phyloP scores from a whole-genome alignment of 805 yeast genomes.

The Ogataea kodamae region DNA sequence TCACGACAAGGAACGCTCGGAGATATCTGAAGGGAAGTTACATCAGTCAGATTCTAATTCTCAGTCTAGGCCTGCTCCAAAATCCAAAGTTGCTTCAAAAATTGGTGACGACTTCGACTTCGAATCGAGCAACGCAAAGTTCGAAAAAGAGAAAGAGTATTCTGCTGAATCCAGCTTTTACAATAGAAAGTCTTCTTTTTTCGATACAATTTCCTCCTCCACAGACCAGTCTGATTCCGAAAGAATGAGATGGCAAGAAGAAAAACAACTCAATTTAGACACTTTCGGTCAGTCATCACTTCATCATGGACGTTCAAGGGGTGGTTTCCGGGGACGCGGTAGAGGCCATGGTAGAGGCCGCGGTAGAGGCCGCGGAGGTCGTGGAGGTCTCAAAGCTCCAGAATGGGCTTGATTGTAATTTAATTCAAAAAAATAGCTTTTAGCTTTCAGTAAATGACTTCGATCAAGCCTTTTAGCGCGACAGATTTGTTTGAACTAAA shows the following conservation, averaged over 20 bases:
- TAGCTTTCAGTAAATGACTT: conserved; percentile 58
- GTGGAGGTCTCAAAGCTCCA: conserved; percentile 23
- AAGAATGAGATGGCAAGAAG: conserved; percentile 65
- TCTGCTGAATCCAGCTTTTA: conserved; percentile 45
- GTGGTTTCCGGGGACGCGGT: conserved; percentile 51
- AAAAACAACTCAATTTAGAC: conserved; percentile 68
- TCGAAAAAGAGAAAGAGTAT: conserved; percentile 46
- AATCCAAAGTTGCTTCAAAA: conserved; percentile 2
- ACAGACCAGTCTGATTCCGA: conserved; percentile 42
- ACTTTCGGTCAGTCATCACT: conserved; percentile 76
- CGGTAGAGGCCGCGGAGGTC: conserved; percentile 28
- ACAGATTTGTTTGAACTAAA: conserved; percentile 75
- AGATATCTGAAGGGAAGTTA: neutral
- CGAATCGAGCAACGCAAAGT: conserved; percentile 67
- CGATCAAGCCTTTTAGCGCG: conserved; percentile 82
- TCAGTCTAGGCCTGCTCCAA: conserved; percentile 1
- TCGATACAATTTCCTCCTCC: conserved; percentile 79
- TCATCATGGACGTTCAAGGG: conserved; percentile 39
- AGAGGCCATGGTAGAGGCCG: conserved; percentile 37
- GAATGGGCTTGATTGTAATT: conserved; percentile 27
- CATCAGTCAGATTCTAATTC: neutral
- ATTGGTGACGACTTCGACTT: conserved; percentile 67
- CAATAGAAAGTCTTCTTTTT: conserved; percentile 80
- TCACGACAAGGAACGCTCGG: conserved; percentile 4
- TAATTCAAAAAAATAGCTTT: conserved; percentile 3